These are phyloP conservation scores for Ascoidea rubescens DNA, from an alignment of 805 yeast species.

Conservation along the genomic window DNA sequence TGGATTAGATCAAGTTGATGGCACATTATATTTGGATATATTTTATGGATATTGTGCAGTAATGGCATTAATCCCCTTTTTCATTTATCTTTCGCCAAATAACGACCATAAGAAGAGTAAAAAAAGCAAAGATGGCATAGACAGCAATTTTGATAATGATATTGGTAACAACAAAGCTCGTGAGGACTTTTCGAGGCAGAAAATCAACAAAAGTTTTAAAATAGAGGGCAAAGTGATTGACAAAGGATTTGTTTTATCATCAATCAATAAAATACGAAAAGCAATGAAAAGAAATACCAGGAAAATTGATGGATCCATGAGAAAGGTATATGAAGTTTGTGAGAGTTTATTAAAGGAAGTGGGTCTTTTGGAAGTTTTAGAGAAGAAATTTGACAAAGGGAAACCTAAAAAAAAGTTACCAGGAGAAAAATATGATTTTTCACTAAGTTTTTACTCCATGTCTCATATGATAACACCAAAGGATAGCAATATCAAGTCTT, in stretches of 20 bases:
- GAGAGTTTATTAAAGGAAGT: constrained; percentile 28
- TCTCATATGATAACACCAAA: too few relatives aligned
- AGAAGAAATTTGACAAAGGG: constrained; percentile 5
- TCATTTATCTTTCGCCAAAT: constrained; percentile 16
- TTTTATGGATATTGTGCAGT: constrained; percentile 29
- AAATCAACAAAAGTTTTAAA: too few relatives aligned
- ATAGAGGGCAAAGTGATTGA: constrained; percentile 8
- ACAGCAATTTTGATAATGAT: background rate
- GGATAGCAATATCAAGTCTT: too few relatives aligned
- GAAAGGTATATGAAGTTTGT: constrained; percentile 26
- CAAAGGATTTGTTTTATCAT: constrained; percentile 11
- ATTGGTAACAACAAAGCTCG: background rate
- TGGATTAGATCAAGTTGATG: constrained; percentile 25
- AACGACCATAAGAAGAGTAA: constrained; percentile 9
- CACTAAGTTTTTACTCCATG: background rate
- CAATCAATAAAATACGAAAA: constrained; percentile 13
- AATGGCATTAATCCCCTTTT: constrained; percentile 26
- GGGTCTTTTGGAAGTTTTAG: constrained; percentile 20
- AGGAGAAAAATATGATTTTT: background rate
- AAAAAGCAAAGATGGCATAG: constrained; percentile 1
- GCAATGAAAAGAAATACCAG: constrained; percentile 12
- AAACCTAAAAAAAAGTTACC: background rate
- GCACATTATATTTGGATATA: constrained; percentile 30
- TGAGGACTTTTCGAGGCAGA: background rate
- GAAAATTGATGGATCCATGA: constrained; percentile 27